Conservation (phyloP, 495 filamentous ascomycete species). For the Podospora bellae-mahoneyi region DNA sequence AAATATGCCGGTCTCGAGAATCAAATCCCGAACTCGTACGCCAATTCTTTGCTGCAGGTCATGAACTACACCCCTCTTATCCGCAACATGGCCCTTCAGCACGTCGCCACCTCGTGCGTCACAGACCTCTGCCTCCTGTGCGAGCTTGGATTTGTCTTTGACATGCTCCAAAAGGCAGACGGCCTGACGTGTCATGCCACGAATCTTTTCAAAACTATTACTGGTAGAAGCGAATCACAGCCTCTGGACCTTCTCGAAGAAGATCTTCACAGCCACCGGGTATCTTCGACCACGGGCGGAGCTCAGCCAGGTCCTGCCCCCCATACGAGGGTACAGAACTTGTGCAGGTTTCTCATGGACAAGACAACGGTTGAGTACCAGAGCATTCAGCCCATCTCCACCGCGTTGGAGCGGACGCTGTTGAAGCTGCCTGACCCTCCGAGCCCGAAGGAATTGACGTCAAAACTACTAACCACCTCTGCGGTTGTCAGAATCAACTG, state of each 20-base stretch:
- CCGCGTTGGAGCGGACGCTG: conserved; percentile 25
- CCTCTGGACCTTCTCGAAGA: conserved; percentile 79
- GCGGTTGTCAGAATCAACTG: conserved; percentile 65
- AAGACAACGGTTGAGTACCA: conserved; percentile 29
- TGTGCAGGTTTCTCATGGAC: conserved; percentile 32
- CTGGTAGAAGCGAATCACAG: conserved; percentile 69
- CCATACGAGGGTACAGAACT: conserved; percentile 23
- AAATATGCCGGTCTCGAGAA: conserved; percentile 88
- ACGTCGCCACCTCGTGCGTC: conserved; percentile 79
- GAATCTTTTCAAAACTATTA: conserved; percentile 87
- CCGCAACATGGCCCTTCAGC: conserved; percentile 85
- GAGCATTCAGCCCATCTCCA: conserved; percentile 29
- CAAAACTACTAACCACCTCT: conserved; percentile 38
- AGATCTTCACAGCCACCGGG: conserved; percentile 45
- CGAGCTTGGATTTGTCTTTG: conserved; percentile 91
- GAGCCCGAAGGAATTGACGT: conserved; percentile 20
- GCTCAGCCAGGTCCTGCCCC: neutral
- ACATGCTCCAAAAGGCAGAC: conserved; percentile 95
- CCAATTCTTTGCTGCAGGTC: conserved; percentile 88
- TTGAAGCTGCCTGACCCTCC: conserved; percentile 24
- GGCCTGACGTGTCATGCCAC: conserved; percentile 96
- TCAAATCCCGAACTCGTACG: conserved; percentile 93
- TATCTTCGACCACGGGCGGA: conserved; percentile 9
- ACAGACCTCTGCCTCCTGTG: conserved; percentile 83
- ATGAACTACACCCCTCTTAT: conserved; percentile 85